Percentiles rank a stretch among this genome's conserved stretches.
phyloP scores from a whole-genome alignment of 148 eudicot genomes.

The Limonium bicolor region DNA sequence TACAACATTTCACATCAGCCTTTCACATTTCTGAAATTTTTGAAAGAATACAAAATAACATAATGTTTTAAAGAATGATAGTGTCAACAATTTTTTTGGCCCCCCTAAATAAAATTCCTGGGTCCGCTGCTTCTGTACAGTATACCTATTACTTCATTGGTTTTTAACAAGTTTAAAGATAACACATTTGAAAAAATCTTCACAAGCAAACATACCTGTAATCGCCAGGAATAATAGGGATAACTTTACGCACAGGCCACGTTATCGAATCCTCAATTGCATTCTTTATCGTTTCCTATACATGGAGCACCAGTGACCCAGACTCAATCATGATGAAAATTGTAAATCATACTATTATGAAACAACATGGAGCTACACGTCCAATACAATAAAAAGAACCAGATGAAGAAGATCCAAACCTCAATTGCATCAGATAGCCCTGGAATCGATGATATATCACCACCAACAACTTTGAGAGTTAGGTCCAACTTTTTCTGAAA shows the following conservation, averaged over 20 bases:
- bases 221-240: slow-evolving; percentile 94
- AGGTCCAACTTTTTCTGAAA: slow-evolving; percentile 92
- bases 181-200: too few relatives aligned
- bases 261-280: slow-evolving; percentile 95
- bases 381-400: neutral
- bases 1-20: too few relatives aligned
- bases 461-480: slow-evolving; percentile 88
- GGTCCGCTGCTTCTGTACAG: neutral
- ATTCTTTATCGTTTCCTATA: slow-evolving; percentile 71
- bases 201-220: slow-evolving; percentile 39
- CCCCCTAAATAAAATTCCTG: neutral
- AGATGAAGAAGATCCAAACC: slow-evolving; percentile 28
- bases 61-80: neutral
- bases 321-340: neutral
- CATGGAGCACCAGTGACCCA: neutral
- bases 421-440: slow-evolving; percentile 93
- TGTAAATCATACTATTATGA: neutral
- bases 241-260: slow-evolving; percentile 94
- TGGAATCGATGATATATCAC: slow-evolving; percentile 83
- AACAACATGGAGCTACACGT: neutral
- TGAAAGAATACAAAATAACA: slow-evolving; percentile 6
- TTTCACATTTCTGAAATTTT: neutral
- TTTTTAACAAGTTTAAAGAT: too few relatives aligned
- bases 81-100: neutral
- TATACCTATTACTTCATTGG: too few relatives aligned